A percentile compares a stretch with the other conserved stretches of the same genome.
Conservation (phyloP, 2,329 filamentous ascomycete species). For the Aspergillus quadrilineatus region DNA sequence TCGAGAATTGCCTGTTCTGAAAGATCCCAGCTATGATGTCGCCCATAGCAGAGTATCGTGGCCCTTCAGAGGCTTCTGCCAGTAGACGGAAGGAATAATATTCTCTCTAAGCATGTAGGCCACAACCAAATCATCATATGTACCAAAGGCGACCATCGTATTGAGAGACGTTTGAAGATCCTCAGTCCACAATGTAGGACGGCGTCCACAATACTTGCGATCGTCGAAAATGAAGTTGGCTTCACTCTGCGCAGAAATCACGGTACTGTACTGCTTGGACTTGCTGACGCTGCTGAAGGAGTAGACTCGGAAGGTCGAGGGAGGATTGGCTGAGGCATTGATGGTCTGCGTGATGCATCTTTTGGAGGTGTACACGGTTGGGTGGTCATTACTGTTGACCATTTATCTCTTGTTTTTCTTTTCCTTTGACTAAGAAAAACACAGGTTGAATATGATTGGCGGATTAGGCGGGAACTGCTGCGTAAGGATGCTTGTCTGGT, state of each 20-base stretch:
- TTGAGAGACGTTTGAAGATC: conserved; percentile 27
- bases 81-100: not conserved
- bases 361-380: conserved; percentile 25
- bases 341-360: conserved; percentile 29
- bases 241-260: conserved; percentile 10
- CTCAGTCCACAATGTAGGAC: conserved; percentile 6
- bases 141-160: conserved; percentile 27
- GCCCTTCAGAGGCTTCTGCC: conserved; percentile 4
- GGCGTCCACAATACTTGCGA: conserved; percentile 8
- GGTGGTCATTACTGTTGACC: conserved; percentile 53
- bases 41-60: conserved; percentile 17
- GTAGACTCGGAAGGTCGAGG: conserved; percentile 33
- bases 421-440: not conserved
- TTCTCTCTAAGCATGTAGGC: conserved; percentile 23
- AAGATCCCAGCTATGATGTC: conserved; percentile 32
- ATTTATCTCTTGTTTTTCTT: conserved; percentile 27
- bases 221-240: conserved; percentile 26
- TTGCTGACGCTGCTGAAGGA: conserved; percentile 21
- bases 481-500: not conserved
- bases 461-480: not conserved
- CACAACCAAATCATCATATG: conserved; percentile 25
- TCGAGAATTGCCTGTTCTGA: conserved; percentile 38
- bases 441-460: not conserved
- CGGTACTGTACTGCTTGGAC: conserved; percentile 20
- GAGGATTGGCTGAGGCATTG: conserved; percentile 32